A percentile compares a stretch with the other conserved stretches of the same genome.
These are phyloP conservation scores for Flaveria robusta DNA, from an alignment of 129 eudicot genomes.

Conservation along the genomic window DNA sequence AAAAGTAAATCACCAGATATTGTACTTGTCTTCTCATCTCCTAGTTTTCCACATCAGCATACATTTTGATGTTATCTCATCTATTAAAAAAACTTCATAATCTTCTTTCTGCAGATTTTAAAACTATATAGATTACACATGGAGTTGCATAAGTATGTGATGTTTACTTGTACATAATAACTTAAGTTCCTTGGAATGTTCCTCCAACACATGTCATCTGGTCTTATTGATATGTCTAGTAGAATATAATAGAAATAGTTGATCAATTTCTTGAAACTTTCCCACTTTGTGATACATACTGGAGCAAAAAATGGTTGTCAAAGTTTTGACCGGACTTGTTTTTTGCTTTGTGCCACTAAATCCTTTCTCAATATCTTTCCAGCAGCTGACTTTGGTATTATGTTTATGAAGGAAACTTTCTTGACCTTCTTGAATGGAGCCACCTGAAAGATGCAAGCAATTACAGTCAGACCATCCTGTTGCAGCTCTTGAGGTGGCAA, in stretches of 20 bases:
- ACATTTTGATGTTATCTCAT: neutral
- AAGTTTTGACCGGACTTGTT: constrained; percentile 48
- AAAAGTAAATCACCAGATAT: neutral
- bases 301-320: constrained; percentile 32
- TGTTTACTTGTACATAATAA: constrained; percentile 18
- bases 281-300: constrained; percentile 9
- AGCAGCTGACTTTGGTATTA: constrained; percentile 80
- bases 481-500: constrained; percentile 16
- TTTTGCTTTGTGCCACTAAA: constrained; percentile 54
- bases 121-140: constrained; percentile 14
- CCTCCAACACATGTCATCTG: constrained; percentile 10
- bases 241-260: neutral
- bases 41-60: neutral
- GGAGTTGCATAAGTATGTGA: constrained; percentile 7
- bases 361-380: constrained; percentile 76
- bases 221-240: constrained; percentile 28
- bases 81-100: neutral
- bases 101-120: constrained; percentile 20
- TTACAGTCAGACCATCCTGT: constrained; percentile 18
- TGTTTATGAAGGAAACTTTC: constrained; percentile 64
- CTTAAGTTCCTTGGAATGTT: constrained; percentile 1
- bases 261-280: constrained; percentile 9
- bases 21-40: constrained; percentile 11
- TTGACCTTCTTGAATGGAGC: constrained; percentile 81
- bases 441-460: constrained; percentile 50